Base-by-base conservation (phyloP, 2,329 filamentous ascomycete genomes). In the Dactylella cylindrospora region DNA sequence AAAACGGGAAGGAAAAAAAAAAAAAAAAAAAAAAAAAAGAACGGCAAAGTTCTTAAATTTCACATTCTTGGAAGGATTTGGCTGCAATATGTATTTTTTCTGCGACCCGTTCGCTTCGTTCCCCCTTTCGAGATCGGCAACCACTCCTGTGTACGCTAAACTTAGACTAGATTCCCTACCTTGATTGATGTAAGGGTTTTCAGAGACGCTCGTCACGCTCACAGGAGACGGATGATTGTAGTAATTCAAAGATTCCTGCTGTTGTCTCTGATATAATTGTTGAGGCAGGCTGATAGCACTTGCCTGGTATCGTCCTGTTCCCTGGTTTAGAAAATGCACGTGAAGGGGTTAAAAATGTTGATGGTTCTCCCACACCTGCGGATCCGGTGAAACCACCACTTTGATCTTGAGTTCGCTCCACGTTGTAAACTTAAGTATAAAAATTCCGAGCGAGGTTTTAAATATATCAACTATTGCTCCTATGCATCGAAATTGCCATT, bases 321-420 rank as follows among this genome's bases (percentile, higher is more conserved):
- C 54, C 55, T 61, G 55, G 36, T 38, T 53, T 35, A 61, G 47
- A 47, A 49, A 61, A 41, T 61, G 55, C 55, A 61, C 55, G 55
- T 61, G 55, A 47, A 61, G 35, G 41, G n/a, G n/a, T n/a, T n/a
- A n/a, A n/a, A n/a, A n/a, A n/a, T n/a, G 19, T 49, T 39, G 55
- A 61, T 53, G 33, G 38, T 28, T 61, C 55, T 61, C 55, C 55
- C 55, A 61, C 47, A 61, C 55, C 47, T 53, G 47, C 41, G 55
- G 55, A 53, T 61, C 47, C 47, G 55, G 55, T 61, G 55, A 47
- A 49, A 61, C 55, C 55, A 61, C 55, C 55, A 57, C 36, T 49
- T 53, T 61, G 55, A 52, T 36, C 55, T 61, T 61, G 55, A 43
- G 55, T 61, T 61, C 55, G 55, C 55, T 61, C 55, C 55, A 61